These are phyloP conservation scores for Hypoxylon lienhwacheense DNA, from an alignment of 495 filamentous ascomycete genomes.

Conservation along the genomic window DNA sequence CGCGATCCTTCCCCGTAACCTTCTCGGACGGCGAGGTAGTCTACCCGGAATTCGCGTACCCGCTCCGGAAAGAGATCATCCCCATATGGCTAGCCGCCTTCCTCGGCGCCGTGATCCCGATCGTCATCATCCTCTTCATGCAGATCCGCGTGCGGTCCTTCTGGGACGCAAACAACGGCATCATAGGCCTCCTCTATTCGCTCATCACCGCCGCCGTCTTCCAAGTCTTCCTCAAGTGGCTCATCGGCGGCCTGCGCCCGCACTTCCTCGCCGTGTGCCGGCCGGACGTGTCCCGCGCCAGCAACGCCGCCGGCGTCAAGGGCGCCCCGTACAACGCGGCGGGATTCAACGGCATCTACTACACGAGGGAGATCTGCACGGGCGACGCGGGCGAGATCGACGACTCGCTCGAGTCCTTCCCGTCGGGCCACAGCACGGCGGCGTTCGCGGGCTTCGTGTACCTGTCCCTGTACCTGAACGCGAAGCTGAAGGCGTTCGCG, in stretches of 20 bases:
- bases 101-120: conserved; percentile 57
- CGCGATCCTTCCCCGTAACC: conserved; percentile 59
- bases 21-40: conserved; percentile 62
- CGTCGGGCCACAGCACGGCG: conserved; percentile 60
- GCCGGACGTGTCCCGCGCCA: conserved; percentile 49
- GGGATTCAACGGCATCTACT: conserved; percentile 52
- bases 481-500: conserved; percentile 63
- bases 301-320: conserved; percentile 31
- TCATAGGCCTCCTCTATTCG: conserved; percentile 61
- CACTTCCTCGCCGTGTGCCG: conserved; percentile 61
- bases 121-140: conserved; percentile 57
- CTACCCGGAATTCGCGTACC: conserved; percentile 64
- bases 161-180: conserved; percentile 67
- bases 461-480: conserved; percentile 65
- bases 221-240: conserved; percentile 59
- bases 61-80: conserved; percentile 62
- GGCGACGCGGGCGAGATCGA: conserved; percentile 48
- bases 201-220: conserved; percentile 61
- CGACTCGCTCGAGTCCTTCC: conserved; percentile 60
- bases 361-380: conserved; percentile 52
- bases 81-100: conserved; percentile 63
- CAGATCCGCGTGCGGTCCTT: conserved; percentile 65
- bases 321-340: conserved; percentile 43
- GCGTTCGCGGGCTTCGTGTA: conserved; percentile 62
- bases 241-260: conserved; percentile 61